Conservation (phyloP, 2,329 filamentous ascomycete species). For the Cadophora gregata region DNA sequence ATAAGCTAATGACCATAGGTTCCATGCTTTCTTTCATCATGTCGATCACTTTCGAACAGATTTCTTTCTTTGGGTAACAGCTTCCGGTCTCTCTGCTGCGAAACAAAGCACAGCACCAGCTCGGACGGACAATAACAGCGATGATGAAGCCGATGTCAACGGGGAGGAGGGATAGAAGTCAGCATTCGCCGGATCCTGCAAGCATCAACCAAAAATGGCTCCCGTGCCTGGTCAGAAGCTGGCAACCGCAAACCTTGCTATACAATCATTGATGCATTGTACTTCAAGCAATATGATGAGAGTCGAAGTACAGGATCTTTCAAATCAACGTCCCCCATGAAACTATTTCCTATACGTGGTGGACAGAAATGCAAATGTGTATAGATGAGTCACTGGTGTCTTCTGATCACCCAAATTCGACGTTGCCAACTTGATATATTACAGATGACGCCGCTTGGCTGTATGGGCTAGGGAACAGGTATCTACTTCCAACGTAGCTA, state of each 20-base stretch:
- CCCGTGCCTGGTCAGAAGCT: neutral
- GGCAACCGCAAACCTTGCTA: neutral
- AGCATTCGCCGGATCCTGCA: neutral
- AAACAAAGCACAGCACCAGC: constrained; percentile 53
- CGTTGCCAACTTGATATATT: neutral
- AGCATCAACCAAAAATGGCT: neutral
- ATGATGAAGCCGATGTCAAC: constrained; percentile 50
- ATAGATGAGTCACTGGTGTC: too few species aligned
- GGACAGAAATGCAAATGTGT: too few species aligned
- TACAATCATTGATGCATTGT: neutral
- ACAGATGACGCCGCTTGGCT: neutral
- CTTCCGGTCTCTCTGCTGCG: constrained; percentile 68
- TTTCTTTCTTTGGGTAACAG: constrained; percentile 77
- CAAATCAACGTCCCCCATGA: neutral
- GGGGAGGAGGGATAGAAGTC: constrained; percentile 37
- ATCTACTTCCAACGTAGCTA: neutral
- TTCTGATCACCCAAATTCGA: neutral
- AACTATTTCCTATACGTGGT: too few species aligned
- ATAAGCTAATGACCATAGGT: constrained; percentile 52
- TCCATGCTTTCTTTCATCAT: constrained; percentile 80
- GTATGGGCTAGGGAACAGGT: neutral
- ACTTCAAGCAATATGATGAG: neutral
- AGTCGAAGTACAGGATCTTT: neutral
- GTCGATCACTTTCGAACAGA: constrained; percentile 75
- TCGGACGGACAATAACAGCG: constrained; percentile 55